Evolutionary conservation across 257 asterid genomes (phyloP).

Genomic region (Fraxinus excelsior): DNA sequence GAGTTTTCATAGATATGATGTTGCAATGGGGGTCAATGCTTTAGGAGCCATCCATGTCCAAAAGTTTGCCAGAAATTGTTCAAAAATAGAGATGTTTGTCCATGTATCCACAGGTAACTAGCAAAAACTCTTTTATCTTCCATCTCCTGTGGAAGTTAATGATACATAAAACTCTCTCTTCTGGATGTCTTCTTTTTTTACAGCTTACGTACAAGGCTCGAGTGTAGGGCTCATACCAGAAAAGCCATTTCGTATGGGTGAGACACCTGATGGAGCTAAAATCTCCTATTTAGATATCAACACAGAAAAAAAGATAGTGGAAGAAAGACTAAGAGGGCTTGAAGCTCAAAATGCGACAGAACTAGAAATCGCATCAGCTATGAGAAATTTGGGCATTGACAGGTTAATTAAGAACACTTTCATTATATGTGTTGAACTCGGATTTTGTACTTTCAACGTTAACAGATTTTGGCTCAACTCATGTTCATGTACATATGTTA

Average conservation of each 20-base stretch:
- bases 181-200: neutral
- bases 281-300: slow-evolving; percentile 43
- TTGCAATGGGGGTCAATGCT: slow-evolving; percentile 46
- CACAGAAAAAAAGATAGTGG: slow-evolving; percentile 40
- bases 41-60: slow-evolving; percentile 45
- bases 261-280: slow-evolving; percentile 46
- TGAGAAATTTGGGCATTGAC: slow-evolving; percentile 62
- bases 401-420: slow-evolving; percentile 41
- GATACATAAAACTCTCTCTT: slow-evolving; percentile 4
- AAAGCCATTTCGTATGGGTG: slow-evolving; percentile 40
- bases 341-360: slow-evolving; percentile 28
- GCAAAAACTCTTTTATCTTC: neutral
- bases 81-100: slow-evolving; percentile 43
- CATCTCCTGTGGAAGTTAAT: neutral
- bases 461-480: too few species aligned
- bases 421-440: too few species aligned
- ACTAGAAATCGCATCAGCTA: slow-evolving; percentile 39
- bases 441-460: too few species aligned
- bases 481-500: too few species aligned
- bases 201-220: slow-evolving; percentile 50
- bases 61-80: slow-evolving; percentile 47
- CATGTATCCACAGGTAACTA: slow-evolving; percentile 61
- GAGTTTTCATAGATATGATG: slow-evolving; percentile 46
- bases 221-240: slow-evolving; percentile 45
- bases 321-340: slow-evolving; percentile 39